Conservation (phyloP, 257 asterid species). For the Lavandula angustifolia region DNA sequence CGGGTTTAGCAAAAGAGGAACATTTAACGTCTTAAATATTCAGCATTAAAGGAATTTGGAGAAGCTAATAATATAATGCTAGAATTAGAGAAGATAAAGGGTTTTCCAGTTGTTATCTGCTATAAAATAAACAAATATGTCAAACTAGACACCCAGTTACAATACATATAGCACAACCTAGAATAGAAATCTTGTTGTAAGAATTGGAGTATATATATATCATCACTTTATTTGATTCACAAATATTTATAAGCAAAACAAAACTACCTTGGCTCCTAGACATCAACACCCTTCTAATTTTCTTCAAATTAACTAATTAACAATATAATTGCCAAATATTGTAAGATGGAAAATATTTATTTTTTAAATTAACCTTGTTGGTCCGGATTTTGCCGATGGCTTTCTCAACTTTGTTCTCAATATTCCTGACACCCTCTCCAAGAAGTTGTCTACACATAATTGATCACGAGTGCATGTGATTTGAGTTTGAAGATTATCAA, state of each 20-base stretch:
- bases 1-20: too few species aligned
- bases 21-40: too few species aligned
- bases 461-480: background rate
- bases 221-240: background rate
- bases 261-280: slow-evolving; percentile 80
- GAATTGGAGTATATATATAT: background rate
- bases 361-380: slow-evolving; percentile 52
- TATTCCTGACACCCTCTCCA: slow-evolving; percentile 70
- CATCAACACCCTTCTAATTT: slow-evolving; percentile 1
- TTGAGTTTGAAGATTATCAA: too few species aligned
- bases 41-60: too few species aligned
- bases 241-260: background rate
- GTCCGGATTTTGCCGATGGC: slow-evolving; percentile 76
- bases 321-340: too few species aligned
- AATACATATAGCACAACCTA: too few species aligned
- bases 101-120: too few species aligned
- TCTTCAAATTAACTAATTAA: background rate
- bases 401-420: slow-evolving; percentile 66
- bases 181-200: too few species aligned
- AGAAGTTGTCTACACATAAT: slow-evolving; percentile 54
- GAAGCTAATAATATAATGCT: background rate
- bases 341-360: background rate
- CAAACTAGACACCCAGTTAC: too few species aligned
- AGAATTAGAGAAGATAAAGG: background rate
- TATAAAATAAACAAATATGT: too few species aligned